These are phyloP conservation scores for Lyophyllum shimeji DNA, from an alignment of 768 basidiomycete genomes.

Conservation along the genomic window DNA sequence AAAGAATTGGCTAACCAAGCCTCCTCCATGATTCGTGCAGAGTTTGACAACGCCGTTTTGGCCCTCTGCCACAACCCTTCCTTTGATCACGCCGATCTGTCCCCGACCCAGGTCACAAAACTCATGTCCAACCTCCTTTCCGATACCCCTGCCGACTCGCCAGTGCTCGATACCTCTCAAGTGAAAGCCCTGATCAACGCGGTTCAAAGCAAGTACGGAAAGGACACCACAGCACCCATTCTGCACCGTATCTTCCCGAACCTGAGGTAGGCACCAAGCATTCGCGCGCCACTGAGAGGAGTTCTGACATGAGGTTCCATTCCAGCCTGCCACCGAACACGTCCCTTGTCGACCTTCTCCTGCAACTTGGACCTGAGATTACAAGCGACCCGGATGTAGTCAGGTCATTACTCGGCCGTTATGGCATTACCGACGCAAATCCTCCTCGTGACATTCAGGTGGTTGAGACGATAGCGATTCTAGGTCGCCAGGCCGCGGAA, in stretches of 20 bases:
- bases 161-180: constrained; percentile 70
- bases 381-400: constrained; percentile 73
- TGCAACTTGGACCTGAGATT: constrained; percentile 78
- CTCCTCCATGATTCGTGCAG: constrained; percentile 62
- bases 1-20: constrained; percentile 67
- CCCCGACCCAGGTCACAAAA: constrained; percentile 72
- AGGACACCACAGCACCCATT: constrained; percentile 72
- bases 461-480: constrained; percentile 65
- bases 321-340: constrained; percentile 64
- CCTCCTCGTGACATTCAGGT: constrained; percentile 74
- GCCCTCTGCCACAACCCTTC: constrained; percentile 78
- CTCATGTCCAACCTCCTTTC: constrained; percentile 80
- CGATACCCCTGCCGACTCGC: constrained; percentile 65
- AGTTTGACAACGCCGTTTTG: constrained; percentile 78
- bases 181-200: constrained; percentile 74
- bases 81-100: constrained; percentile 80
- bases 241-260: constrained; percentile 73
- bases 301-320: not conserved
- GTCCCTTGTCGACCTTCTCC: constrained; percentile 71
- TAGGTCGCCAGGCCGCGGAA: constrained; percentile 71
- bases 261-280: constrained; percentile 51
- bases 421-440: constrained; percentile 69
- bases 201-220: constrained; percentile 77
- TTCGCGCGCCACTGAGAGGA: not conserved
- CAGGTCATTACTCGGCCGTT: constrained; percentile 67